phyloP scores from a whole-genome alignment of 2,329 filamentous ascomycete genomes.

The Talaromyces sp. region DNA sequence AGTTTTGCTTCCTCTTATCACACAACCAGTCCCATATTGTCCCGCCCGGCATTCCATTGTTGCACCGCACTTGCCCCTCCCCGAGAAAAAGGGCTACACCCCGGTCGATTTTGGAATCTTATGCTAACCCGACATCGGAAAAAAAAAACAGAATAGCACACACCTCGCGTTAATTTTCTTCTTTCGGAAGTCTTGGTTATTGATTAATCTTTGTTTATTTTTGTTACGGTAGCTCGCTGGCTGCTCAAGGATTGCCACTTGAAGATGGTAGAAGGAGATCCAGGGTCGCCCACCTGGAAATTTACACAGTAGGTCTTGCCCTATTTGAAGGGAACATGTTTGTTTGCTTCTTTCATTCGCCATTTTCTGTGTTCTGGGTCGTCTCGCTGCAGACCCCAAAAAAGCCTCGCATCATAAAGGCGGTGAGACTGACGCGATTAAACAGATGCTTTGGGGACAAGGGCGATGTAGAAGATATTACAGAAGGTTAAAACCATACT shows the following conservation, averaged over 20 bases:
- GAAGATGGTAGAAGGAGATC: constrained; percentile 92
- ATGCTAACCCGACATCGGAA: background rate
- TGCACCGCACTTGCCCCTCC: background rate
- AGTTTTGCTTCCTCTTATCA: background rate
- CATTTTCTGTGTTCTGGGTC: background rate
- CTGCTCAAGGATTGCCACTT: constrained; percentile 29
- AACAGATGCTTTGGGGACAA: constrained; percentile 97
- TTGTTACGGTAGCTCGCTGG: constrained; percentile 15
- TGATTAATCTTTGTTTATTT: background rate
- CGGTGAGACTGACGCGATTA: constrained; percentile 11
- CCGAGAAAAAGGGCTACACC: background rate
- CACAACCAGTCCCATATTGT: background rate
- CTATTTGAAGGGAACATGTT: constrained; percentile 11
- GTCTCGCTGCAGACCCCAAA: background rate
- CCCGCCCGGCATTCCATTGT: background rate
- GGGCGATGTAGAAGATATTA: constrained; percentile 98
- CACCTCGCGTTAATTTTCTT: background rate
- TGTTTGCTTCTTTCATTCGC: background rate
- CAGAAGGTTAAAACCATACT: constrained; percentile 63
- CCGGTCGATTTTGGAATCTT: background rate
- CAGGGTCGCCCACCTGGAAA: constrained; percentile 96
- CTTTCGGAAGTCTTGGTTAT: constrained; percentile 3
- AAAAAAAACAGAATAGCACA: background rate
- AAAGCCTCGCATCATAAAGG: background rate
- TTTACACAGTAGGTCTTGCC: constrained; percentile 82